phyloP scores from a whole-genome alignment of 345 rosid species.

The Brassica nigra region DNA sequence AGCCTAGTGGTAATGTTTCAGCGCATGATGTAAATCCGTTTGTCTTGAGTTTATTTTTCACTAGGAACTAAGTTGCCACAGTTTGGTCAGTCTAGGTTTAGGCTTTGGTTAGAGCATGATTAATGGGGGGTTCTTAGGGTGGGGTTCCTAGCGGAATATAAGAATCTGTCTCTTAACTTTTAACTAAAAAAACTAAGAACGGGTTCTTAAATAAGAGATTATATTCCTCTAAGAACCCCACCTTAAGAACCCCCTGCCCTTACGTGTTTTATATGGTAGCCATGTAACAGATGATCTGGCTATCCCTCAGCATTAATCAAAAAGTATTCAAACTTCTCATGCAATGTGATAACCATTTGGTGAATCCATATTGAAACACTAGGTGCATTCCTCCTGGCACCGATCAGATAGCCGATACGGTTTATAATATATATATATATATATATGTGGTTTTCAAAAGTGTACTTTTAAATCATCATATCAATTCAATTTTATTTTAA shows the following conservation, averaged over 20 bases:
- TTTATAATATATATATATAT: no score
- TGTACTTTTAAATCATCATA: neutral
- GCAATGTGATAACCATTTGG: neutral
- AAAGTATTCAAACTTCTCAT: neutral
- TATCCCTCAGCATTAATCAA: neutral
- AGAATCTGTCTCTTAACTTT: no score
- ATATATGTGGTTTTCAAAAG: neutral
- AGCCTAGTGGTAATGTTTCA: no score
- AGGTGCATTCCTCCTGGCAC: neutral
- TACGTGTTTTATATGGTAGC: neutral
- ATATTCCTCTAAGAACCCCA: no score
- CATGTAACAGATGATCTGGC: neutral
- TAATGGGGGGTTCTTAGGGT: no score
- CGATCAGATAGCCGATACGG: neutral
- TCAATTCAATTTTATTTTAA: no score
- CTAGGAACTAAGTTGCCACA: no score
- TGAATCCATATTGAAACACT: neutral
- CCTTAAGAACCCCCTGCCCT: no score
- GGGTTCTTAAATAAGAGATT: no score
- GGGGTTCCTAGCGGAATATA: no score
- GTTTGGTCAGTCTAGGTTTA: neutral
- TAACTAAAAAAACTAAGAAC: no score
- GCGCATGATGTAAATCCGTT: neutral
- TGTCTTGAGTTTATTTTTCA: neutral
- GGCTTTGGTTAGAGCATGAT: no score